These are phyloP conservation scores for Macaranga tanarius DNA, from an alignment of 441 rosid species.

Conservation along the genomic window DNA sequence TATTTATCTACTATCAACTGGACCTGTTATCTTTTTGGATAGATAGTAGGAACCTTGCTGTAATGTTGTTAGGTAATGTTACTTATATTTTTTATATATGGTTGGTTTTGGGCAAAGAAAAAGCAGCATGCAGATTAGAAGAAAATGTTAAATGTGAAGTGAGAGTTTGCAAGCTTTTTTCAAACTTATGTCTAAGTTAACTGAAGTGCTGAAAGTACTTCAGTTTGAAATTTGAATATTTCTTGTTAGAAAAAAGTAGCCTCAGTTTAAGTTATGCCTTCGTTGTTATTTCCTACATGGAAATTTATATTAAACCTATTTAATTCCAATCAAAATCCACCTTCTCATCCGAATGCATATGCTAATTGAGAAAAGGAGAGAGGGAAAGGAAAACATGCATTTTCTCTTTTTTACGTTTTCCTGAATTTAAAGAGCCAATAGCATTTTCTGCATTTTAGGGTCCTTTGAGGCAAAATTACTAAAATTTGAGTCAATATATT, in stretches of 20 bases:
- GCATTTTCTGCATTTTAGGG: neutral
- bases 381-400: neutral
- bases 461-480: neutral
- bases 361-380: neutral
- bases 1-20: neutral
- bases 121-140: too few species aligned
- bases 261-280: neutral
- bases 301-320: too few species aligned
- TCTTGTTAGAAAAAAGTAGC: neutral
- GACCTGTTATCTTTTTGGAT: slow-evolving; percentile 7
- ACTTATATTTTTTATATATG: neutral
- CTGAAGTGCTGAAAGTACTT: neutral
- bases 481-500: neutral
- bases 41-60: neutral
- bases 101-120: neutral
- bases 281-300: too few species aligned
- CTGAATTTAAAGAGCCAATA: neutral
- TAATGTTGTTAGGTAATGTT: neutral
- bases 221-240: neutral
- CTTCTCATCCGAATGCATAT: neutral
- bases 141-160: neutral
- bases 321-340: too few species aligned
- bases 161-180: neutral
- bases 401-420: neutral
- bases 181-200: neutral